These are phyloP conservation scores for Aspergillus chevalieri DNA, from an alignment of 2,329 filamentous ascomycete genomes.

Conservation along the genomic window DNA sequence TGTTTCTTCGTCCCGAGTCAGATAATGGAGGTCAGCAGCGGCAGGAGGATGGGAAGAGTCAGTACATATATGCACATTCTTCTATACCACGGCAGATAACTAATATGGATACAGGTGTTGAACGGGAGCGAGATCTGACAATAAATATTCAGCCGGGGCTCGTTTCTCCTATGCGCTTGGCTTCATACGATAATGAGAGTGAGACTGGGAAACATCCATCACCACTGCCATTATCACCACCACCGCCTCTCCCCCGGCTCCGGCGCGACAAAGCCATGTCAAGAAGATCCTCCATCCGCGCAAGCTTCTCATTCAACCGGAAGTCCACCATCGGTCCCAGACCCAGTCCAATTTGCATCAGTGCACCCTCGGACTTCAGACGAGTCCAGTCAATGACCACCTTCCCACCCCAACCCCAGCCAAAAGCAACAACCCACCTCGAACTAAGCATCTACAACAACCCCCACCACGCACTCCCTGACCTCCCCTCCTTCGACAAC, in stretches of 20 bases:
- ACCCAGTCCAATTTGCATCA: constrained; percentile 24
- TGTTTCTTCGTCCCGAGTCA: constrained; percentile 21
- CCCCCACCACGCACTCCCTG: constrained; percentile 38
- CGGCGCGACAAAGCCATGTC: constrained; percentile 34
- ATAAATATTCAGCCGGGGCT: constrained; percentile 43
- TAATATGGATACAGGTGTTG: constrained; percentile 23
- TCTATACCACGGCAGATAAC: constrained; percentile 3
- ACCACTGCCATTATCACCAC: constrained; percentile 29
- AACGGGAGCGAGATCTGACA: constrained; percentile 34
- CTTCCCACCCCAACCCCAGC: constrained; percentile 13
- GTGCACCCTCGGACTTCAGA: constrained; percentile 37
- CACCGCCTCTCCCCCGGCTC: constrained; percentile 12
- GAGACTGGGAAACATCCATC: constrained; percentile 25
- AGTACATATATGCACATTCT: constrained; percentile 9
- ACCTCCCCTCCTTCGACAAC: constrained; percentile 39
- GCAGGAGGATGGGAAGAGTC: constrained; percentile 17
- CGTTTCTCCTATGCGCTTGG: constrained; percentile 42
- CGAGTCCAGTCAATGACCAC: constrained; percentile 25
- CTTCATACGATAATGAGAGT: constrained; percentile 33
- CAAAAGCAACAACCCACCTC: constrained; percentile 36
- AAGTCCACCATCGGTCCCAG: constrained; percentile 25
- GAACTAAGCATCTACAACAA: constrained; percentile 41
- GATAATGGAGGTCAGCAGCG: constrained; percentile 20
- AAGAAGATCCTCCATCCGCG: constrained; percentile 34
- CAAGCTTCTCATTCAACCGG: constrained; percentile 35